Conservation (phyloP, 1,139 yeast species). For the Chernovozyma sophiae-reginae region DNA sequence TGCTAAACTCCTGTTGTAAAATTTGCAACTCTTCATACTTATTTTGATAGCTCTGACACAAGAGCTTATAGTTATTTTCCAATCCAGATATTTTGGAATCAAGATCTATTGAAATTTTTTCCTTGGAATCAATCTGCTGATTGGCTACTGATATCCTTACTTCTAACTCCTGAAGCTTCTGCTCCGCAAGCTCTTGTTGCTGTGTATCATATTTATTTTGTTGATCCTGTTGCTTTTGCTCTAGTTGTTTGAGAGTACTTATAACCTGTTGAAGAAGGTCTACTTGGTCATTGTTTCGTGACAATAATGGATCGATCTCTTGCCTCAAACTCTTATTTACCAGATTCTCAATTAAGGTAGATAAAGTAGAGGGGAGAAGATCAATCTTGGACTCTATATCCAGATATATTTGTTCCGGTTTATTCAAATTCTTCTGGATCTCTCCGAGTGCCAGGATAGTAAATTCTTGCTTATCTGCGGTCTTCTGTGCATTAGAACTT, state of each 20-base stretch:
- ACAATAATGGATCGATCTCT: background rate
- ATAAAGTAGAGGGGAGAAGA: background rate
- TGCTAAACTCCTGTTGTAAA: slow-evolving; percentile 21
- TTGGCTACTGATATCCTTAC: background rate
- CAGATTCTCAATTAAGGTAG: background rate
- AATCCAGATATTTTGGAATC: slow-evolving; percentile 14
- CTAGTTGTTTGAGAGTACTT: too few species aligned
- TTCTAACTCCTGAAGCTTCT: background rate
- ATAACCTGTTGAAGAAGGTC: background rate
- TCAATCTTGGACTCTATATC: background rate
- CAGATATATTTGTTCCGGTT: background rate
- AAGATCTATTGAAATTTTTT: slow-evolving; percentile 5
- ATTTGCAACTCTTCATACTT: slow-evolving; percentile 22
- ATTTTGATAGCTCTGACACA: slow-evolving; percentile 21
- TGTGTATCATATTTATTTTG: background rate
- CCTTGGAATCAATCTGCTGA: background rate
- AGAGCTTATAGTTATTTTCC: slow-evolving; percentile 18
- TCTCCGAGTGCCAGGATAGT: background rate
- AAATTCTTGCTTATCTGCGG: background rate
- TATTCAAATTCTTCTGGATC: too few species aligned
- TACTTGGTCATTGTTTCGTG: background rate
- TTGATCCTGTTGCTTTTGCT: background rate
- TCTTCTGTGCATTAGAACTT: background rate
- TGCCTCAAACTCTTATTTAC: too few species aligned
- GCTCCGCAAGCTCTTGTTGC: background rate